Evolutionary conservation across 2,329 filamentous ascomycete species (phyloP), one percentile per base, ranked within the genome.

Genomic region (Aspergillus aculeatinus): DNA sequence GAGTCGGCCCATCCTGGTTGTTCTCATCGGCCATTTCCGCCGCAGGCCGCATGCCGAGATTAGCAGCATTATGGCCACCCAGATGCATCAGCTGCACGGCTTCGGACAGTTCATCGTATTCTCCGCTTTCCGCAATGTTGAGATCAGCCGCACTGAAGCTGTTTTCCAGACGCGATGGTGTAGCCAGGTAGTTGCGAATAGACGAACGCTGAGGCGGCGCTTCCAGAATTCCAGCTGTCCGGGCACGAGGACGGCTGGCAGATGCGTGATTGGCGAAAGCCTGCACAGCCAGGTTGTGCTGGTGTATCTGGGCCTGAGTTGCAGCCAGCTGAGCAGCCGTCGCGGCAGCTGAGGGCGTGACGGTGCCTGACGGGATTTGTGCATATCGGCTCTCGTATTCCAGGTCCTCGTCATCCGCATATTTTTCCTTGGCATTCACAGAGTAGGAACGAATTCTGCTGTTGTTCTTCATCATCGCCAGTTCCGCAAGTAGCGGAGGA

Each of bases 351-450:
- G 80, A 80, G 10, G 87, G 85, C 1, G 85, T 88, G 63, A 87
- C 74, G 3, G 82, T 81, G 25, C 86, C 86, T 56, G 84, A 86
- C 64, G 85, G 85, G 57, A 81, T 74, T 55, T 80, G 78, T 49
- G 83, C 82, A 70, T 87, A 87, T 59, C 80, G 78, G 51, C 76
- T 77, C 84, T 87, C 75, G 61, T 90, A 91, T 16, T 91, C 88
- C 61, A 92, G 89, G 27, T 92, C 89, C 55, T 96, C 93, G 51
- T 92, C 89, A 68, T 96, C 92, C 2, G 90, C 93, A 70, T 98
- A 98, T 75, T 95, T 96, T 74, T 98, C 94, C 77, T 96, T 97
- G 58, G 96, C 96, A 76, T 99, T 99, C 65, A 99, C 95, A 0
- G 95, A 99, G 76, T 97, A 98, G 1, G 95, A 99, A 51, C 95